Conservation (phyloP, 352 stramenopile genomes). For the Pythium diclinum region DNA sequence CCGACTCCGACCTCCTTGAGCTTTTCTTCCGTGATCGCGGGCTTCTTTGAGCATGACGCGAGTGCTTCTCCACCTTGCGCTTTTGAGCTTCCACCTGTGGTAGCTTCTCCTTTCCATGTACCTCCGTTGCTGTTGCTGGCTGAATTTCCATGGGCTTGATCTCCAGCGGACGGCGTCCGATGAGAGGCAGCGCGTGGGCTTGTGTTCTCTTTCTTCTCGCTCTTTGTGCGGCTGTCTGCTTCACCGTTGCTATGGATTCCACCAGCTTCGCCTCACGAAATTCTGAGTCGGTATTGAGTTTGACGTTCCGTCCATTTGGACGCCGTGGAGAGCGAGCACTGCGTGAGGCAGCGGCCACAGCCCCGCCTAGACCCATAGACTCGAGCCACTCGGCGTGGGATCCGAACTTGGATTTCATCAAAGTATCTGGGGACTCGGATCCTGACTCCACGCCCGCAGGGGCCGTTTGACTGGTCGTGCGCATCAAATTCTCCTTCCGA, state of each 20-base stretch:
- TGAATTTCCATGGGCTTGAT: background rate
- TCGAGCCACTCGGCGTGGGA: conserved; percentile 23
- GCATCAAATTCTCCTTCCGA: conserved; percentile 18
- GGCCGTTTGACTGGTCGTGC: background rate
- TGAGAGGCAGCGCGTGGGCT: conserved; percentile 16
- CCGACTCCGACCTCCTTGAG: background rate
- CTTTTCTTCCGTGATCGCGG: background rate
- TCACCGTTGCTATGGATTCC: conserved; percentile 1
- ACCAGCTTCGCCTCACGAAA: background rate
- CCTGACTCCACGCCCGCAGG: background rate
- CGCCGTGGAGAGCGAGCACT: background rate
- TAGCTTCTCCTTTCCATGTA: background rate
- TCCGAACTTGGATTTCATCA: conserved; percentile 16
- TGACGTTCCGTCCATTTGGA: background rate
- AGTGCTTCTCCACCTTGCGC: background rate
- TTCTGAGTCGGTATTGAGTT: background rate
- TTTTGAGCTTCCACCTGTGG: background rate
- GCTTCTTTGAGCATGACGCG: background rate
- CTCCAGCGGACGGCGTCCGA: background rate
- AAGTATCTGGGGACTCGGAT: background rate
- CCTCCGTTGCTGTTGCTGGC: background rate
- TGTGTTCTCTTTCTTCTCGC: conserved; percentile 5
- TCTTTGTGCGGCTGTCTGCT: background rate
- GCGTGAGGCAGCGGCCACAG: background rate
- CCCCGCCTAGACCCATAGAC: conserved; percentile 20